A percentile compares a stretch with the other conserved stretches of the same genome.
Conservation (phyloP, 2,329 filamentous ascomycete species). For the Amauroascus verrucosus region DNA sequence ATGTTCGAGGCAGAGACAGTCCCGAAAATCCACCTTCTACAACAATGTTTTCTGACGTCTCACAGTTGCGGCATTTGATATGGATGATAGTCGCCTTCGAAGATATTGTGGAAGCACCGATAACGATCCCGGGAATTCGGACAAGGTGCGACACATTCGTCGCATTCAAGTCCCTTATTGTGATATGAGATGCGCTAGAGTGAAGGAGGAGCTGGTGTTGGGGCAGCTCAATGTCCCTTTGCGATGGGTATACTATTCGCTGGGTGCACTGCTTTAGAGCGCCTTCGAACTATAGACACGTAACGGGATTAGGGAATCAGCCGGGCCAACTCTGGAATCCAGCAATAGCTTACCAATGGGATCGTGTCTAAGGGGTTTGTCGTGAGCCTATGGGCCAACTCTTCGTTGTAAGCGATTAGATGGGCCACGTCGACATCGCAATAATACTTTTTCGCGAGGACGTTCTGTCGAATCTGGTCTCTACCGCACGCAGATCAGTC, state of each 20-base stretch:
- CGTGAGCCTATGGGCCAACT: constrained; percentile 78
- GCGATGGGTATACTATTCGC: constrained; percentile 78
- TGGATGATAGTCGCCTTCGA: constrained; percentile 84
- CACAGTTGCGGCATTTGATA: constrained; percentile 81
- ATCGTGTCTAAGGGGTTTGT: constrained; percentile 89
- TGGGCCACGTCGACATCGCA: constrained; percentile 95
- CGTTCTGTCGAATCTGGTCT: constrained; percentile 92
- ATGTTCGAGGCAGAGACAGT: constrained; percentile 71
- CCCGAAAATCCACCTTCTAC: constrained; percentile 81
- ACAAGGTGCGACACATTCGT: constrained; percentile 91
- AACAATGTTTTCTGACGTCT: constrained; percentile 57
- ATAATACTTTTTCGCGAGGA: constrained; percentile 84
- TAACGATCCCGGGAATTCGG: constrained; percentile 92
- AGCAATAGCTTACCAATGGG: constrained; percentile 57
- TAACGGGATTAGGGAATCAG: constrained; percentile 3
- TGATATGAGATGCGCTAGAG: constrained; percentile 79
- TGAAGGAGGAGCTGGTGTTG: constrained; percentile 92
- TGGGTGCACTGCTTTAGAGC: constrained; percentile 87
- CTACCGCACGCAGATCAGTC: constrained; percentile 36
- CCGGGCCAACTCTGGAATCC: background rate
- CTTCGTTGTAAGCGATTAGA: constrained; percentile 90
- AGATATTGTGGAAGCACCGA: constrained; percentile 90
- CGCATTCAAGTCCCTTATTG: constrained; percentile 88
- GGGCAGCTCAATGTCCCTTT: constrained; percentile 59
- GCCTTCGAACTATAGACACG: constrained; percentile 61